Base-by-base conservation (phyloP, 2,329 filamentous ascomycete species). In the Epichloe scottii region DNA sequence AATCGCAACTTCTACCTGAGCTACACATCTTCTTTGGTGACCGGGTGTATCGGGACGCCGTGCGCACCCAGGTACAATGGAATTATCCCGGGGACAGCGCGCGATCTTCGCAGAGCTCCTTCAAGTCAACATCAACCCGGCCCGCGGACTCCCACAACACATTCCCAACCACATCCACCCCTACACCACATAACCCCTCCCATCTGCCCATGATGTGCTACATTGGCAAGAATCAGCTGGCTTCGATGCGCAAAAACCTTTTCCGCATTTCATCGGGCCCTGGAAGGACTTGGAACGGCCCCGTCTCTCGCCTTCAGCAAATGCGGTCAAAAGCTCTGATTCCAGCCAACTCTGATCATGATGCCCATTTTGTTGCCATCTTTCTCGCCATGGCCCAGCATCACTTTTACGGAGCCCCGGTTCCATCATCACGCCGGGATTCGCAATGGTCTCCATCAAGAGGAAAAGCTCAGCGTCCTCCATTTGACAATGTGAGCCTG, bases 381-480 rank as follows among this genome's bases (percentile, higher is more conserved):
- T 73, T 81, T 51, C 57, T 82, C 12, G 73, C 74, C 45, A 76
- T 81, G 73, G 78, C 78, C 7, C 78, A 82, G 57, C 67, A 70
- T 8, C 69, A 75, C 45, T 77, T 76, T 51, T 79, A 81, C 58
- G 56, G 54, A 10, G 35, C 41, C 17, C 62, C 60, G 15, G 34
- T 53, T 17, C 42, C 54, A 14, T 55, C 56, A 1, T 52, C 53
- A 10, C 56, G 58, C 26, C 59, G 58, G 49, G 60, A 62, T 12
- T 61, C 62, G 3, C 60, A 59, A 23, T 63, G 62, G 50, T 62
- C 60, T 0, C 43, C 53, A 3, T 55, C 49, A 5, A 52, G 55
- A 30, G 52, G 51, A 37, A 56, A 56, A 12, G 56, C 57, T 11
- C 55, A 56, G 40, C 56, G 57, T 35, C 60, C 69, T 7, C 55